These are phyloP conservation scores for Ambrosiella xylebori DNA, from an alignment of 2,329 filamentous ascomycete species.

Conservation along the genomic window DNA sequence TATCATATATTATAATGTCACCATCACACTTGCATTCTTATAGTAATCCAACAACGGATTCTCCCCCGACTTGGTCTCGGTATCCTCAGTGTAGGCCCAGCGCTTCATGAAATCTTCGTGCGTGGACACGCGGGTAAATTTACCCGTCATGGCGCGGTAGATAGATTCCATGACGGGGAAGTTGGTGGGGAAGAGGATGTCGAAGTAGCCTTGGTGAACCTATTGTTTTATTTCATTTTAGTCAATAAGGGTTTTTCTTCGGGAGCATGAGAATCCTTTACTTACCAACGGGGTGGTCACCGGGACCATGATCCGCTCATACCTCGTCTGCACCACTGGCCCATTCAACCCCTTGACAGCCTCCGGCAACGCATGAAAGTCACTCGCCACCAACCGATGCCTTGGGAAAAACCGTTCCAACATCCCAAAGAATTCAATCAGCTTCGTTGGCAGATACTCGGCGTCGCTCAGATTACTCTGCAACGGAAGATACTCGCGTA, in stretches of 20 bases:
- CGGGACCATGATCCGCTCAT: slow-evolving; percentile 69
- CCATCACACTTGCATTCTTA: slow-evolving; percentile 83
- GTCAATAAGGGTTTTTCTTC: background rate
- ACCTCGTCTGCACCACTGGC: slow-evolving; percentile 91
- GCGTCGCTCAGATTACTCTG: slow-evolving; percentile 60
- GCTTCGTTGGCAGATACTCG: slow-evolving; percentile 83
- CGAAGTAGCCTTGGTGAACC: slow-evolving; percentile 97
- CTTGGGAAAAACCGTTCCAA: slow-evolving; percentile 75
- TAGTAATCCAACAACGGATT: slow-evolving; percentile 89
- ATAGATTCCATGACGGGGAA: slow-evolving; percentile 81
- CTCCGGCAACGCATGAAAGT: slow-evolving; percentile 77
- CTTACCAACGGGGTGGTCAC: slow-evolving; percentile 79
- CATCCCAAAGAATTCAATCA: slow-evolving; percentile 95
- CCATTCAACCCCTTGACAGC: slow-evolving; percentile 72
- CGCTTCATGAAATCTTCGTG: slow-evolving; percentile 82
- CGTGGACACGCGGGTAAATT: slow-evolving; percentile 65
- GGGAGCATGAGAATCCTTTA: slow-evolving; percentile 12
- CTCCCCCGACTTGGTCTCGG: slow-evolving; percentile 74
- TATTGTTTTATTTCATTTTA: slow-evolving; percentile 20
- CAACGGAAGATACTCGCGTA: slow-evolving; percentile 51
- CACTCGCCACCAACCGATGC: slow-evolving; percentile 73
- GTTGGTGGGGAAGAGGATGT: slow-evolving; percentile 95
- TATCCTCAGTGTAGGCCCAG: slow-evolving; percentile 85
- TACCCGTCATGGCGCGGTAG: slow-evolving; percentile 84
- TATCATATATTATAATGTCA: slow-evolving; percentile 48